Conservation (phyloP, 768 basidiomycete species). For the Stropharia rugosoannulata region DNA sequence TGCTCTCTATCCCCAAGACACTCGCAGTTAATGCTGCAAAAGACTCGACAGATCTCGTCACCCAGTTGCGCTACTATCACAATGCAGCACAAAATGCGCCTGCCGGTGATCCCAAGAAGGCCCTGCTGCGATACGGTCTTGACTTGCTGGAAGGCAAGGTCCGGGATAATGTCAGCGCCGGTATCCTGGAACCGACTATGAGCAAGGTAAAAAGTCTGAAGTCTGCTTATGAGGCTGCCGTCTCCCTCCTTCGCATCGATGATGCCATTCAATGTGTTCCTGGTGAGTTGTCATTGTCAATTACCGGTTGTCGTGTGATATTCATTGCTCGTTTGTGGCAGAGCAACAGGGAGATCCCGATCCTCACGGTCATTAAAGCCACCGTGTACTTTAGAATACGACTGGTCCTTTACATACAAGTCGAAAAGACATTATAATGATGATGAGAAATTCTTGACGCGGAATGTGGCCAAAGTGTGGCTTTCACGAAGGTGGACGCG, state of each 20-base stretch:
- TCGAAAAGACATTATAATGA: not conserved
- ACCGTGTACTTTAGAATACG: slow-evolving; percentile 6
- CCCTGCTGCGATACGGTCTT: slow-evolving; percentile 87
- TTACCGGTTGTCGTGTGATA: slow-evolving; percentile 11
- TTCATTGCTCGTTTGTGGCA: slow-evolving; percentile 28
- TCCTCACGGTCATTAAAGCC: slow-evolving; percentile 65
- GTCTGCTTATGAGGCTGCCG: slow-evolving; percentile 95
- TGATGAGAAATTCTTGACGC: slow-evolving; percentile 1
- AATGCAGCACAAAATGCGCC: slow-evolving; percentile 94
- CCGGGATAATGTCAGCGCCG: slow-evolving; percentile 90
- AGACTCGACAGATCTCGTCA: slow-evolving; percentile 96
- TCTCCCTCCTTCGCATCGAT: slow-evolving; percentile 91
- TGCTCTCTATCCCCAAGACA: slow-evolving; percentile 94
- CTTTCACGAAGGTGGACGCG: slow-evolving; percentile 11
- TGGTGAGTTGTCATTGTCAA: slow-evolving; percentile 46
- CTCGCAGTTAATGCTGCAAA: slow-evolving; percentile 98
- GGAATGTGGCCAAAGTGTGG: not conserved
- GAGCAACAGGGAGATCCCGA: slow-evolving; percentile 74
- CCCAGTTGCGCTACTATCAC: slow-evolving; percentile 95
- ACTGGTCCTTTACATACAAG: not conserved
- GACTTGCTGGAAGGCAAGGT: slow-evolving; percentile 95
- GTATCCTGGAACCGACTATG: slow-evolving; percentile 94
- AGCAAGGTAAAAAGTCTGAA: slow-evolving; percentile 97
- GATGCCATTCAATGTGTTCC: slow-evolving; percentile 92
- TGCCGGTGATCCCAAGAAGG: slow-evolving; percentile 88